A percentile compares a stretch with the other conserved stretches of the same genome.
These are phyloP conservation scores for Kodamaea leandrae DNA, from an alignment of 805 yeast species.

Conservation along the genomic window DNA sequence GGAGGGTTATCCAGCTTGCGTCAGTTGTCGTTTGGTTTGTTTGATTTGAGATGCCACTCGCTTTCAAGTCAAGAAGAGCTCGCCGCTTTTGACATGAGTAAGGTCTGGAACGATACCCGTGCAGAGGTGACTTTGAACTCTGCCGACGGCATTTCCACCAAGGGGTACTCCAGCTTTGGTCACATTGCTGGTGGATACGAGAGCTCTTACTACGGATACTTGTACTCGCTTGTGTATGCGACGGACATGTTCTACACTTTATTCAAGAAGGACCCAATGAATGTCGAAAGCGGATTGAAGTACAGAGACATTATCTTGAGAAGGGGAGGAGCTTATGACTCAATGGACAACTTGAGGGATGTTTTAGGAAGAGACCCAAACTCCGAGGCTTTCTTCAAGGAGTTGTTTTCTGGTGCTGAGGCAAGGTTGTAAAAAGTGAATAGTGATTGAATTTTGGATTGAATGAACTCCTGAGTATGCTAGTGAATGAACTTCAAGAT, in stretches of 20 bases:
- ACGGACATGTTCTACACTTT: constrained; percentile 74
- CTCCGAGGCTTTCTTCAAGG: constrained; percentile 68
- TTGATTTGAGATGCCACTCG: constrained; percentile 72
- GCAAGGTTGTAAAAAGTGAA: no score
- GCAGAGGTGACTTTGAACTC: constrained; percentile 59
- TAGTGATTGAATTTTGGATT: background rate
- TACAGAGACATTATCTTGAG: constrained; percentile 70
- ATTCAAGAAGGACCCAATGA: constrained; percentile 68
- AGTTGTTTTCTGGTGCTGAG: constrained; percentile 34
- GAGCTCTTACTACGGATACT: constrained; percentile 81
- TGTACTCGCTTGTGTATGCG: constrained; percentile 85
- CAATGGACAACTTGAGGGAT: constrained; percentile 59
- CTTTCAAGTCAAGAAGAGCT: constrained; percentile 41
- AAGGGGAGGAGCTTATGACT: constrained; percentile 74
- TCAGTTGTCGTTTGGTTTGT: constrained; percentile 75
- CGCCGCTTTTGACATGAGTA: constrained; percentile 45
- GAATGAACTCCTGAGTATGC: no score
- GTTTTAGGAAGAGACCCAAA: constrained; percentile 76
- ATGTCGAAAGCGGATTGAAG: constrained; percentile 54
- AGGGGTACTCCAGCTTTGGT: constrained; percentile 74
- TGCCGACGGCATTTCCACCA: constrained; percentile 53
- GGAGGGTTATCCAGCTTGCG: constrained; percentile 70
- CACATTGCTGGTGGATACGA: constrained; percentile 83
- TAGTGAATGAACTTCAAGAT: no score
- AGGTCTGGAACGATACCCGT: constrained; percentile 65